Conservation (phyloP, 148 eudicot genomes). For the Cornus kousa region DNA sequence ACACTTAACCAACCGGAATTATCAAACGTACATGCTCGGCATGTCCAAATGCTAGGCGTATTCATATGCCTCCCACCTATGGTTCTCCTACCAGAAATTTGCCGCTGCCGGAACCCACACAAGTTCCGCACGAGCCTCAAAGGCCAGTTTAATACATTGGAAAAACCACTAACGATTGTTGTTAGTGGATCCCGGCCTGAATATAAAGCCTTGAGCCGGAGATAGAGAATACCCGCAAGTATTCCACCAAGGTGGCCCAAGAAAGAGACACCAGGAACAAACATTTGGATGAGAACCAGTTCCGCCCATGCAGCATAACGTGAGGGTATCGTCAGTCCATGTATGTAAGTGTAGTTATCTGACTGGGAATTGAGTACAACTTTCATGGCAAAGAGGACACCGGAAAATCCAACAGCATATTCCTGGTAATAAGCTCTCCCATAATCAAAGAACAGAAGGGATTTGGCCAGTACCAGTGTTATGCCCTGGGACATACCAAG, state of each 20-base stretch:
- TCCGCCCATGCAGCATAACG: slow-evolving; percentile 91
- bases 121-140: slow-evolving; percentile 36
- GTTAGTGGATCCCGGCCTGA: slow-evolving; percentile 52
- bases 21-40: slow-evolving; percentile 74
- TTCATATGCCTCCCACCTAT: slow-evolving; percentile 35
- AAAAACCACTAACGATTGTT: slow-evolving; percentile 36
- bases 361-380: slow-evolving; percentile 79
- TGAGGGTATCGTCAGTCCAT: slow-evolving; percentile 68
- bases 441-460: slow-evolving; percentile 54
- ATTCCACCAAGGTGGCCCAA: slow-evolving; percentile 95
- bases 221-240: slow-evolving; percentile 73
- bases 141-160: slow-evolving; percentile 49
- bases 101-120: slow-evolving; percentile 17
- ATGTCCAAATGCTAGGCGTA: slow-evolving; percentile 55
- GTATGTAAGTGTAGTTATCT: slow-evolving; percentile 56
- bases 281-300: slow-evolving; percentile 72
- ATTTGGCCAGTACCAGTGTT: slow-evolving; percentile 63
- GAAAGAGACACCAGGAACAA: slow-evolving; percentile 83
- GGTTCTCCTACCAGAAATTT: slow-evolving; percentile 51
- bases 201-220: slow-evolving; percentile 41
- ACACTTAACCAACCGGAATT: slow-evolving; percentile 50
- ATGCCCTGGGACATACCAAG: slow-evolving; percentile 86
- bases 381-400: slow-evolving; percentile 95
- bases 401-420: slow-evolving; percentile 89
- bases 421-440: slow-evolving; percentile 62